phyloP scores from a whole-genome alignment of 768 basidiomycete genomes.

The Boletus eberwhitei region DNA sequence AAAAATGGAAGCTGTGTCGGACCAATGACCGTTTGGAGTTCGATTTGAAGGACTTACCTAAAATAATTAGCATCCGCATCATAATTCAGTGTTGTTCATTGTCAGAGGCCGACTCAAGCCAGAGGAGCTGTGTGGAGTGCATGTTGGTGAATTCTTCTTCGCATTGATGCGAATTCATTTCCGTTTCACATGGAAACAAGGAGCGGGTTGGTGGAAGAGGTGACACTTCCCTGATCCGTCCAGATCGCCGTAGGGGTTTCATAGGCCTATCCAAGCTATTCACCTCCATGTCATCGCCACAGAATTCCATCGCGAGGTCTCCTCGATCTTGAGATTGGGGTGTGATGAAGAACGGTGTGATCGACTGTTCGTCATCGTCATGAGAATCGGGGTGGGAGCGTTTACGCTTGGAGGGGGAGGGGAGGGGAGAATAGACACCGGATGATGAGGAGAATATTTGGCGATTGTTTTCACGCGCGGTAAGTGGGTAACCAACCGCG shows the following conservation, averaged over 20 bases:
- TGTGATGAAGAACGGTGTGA: constrained; percentile 14
- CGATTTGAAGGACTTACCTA: constrained; percentile 23
- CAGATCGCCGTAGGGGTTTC: constrained; percentile 36
- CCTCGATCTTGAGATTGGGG: constrained; percentile 24
- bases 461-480: constrained; percentile 55
- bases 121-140: constrained; percentile 17
- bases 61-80: constrained; percentile 16
- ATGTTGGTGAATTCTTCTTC: constrained; percentile 18
- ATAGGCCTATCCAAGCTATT: constrained; percentile 28
- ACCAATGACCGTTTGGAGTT: neutral
- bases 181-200: constrained; percentile 28
- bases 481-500: constrained; percentile 41
- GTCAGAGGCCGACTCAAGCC: constrained; percentile 20
- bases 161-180: constrained; percentile 32
- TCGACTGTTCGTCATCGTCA: constrained; percentile 19
- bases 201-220: constrained; percentile 23
- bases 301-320: constrained; percentile 20
- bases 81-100: constrained; percentile 24
- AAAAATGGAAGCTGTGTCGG: constrained; percentile 18
- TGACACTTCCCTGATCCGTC: constrained; percentile 28
- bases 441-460: constrained; percentile 42
- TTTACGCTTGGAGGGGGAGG: constrained; percentile 38
- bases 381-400: constrained; percentile 22
- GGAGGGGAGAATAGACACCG: constrained; percentile 30
- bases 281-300: constrained; percentile 29